A percentile compares a stretch with the other conserved stretches of the same genome.
Conservation (phyloP, 768 basidiomycete species). For the Pulveroboletus sp. region DNA sequence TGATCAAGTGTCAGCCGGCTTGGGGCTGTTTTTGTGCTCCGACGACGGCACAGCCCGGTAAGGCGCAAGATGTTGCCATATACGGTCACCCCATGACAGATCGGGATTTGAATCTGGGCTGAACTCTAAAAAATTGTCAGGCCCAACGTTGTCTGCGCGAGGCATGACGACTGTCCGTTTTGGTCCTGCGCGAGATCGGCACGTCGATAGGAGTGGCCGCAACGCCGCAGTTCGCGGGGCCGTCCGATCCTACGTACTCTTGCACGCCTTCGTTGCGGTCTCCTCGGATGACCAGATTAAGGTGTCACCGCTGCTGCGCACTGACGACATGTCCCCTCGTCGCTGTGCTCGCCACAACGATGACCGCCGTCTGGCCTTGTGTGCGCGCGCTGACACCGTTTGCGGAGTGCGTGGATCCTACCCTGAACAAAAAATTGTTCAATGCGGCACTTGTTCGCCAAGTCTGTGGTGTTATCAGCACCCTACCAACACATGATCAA, state of each 20-base stretch:
- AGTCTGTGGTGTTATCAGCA: too few species aligned
- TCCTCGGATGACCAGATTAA: conserved; percentile 24
- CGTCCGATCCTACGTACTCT: conserved; percentile 12
- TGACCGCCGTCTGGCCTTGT: too few species aligned
- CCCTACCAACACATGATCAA: background rate
- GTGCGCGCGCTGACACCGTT: too few species aligned
- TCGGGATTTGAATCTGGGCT: conserved; percentile 28
- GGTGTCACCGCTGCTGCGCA: conserved; percentile 9
- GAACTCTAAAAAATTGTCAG: conserved; percentile 16
- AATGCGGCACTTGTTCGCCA: too few species aligned
- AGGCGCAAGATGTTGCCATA: conserved; percentile 26
- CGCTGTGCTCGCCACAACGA: too few species aligned
- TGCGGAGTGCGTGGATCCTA: too few species aligned
- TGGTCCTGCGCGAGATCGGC: too few species aligned
- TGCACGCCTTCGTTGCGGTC: conserved; percentile 9
- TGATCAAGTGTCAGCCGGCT: conserved; percentile 30
- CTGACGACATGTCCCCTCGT: background rate
- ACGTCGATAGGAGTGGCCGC: too few species aligned
- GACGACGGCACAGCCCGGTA: conserved; percentile 28
- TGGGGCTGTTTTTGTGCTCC: conserved; percentile 35
- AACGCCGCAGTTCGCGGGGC: conserved; percentile 20
- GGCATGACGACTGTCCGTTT: conserved; percentile 9
- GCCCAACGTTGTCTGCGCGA: conserved; percentile 24
- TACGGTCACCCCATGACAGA: conserved; percentile 7
- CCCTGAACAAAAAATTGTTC: too few species aligned